Base-by-base conservation (phyloP, 345 rosid genomes). In the Lagerstroemia speciosa region DNA sequence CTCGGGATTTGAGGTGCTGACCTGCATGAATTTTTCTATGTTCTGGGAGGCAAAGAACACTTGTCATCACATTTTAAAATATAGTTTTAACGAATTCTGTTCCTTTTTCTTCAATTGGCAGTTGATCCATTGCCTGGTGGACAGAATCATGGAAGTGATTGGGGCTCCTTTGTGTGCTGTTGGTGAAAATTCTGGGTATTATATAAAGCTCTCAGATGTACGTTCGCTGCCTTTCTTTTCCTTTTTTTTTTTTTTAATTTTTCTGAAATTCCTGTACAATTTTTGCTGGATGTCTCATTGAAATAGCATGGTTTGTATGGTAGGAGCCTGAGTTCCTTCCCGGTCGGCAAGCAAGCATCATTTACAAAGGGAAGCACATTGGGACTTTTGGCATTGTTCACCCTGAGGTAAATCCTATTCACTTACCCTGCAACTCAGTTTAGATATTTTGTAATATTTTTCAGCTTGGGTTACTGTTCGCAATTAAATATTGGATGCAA, bases 1-100 rank as follows among this genome's bases (percentile, higher is more conserved):
- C 83, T 91, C 99, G 30, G 98, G 98, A 71, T 94, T 94, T 83
- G 99, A 91, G 99, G 98, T 94, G 83, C 74, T 62, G 6, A 30
- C 15, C 62, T 57, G 45, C 17, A 45, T 67, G 31, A 30, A n/a
- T n/a, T 36, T 31, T 53, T 52, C 16, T 27, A 19, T 26, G n/a
- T 67, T n/a, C 26, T 34, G 19, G 6, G 14, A 12, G 15, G 1
- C 33, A 6, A 26, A 1, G 36, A 22, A 29, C 24, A 9, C 5
- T 2, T 3, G 3, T 46, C 29, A 17, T 30, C 15, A 19, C 29
- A n/a, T 48, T 22, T 32, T 52, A 34, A 37, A 29, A 41, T 67
- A 50, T 29, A 8, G 38, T 67, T 52, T 53, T 43, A 58, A 69
- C 33, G 37, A 24, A 43, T 65, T 32, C 32, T 37, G 33, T 27